Evolutionary conservation across 306 rosid genomes (phyloP), one percentile per base, ranked within the genome.

Genomic region (Oxytropis ochrocephala): DNA sequence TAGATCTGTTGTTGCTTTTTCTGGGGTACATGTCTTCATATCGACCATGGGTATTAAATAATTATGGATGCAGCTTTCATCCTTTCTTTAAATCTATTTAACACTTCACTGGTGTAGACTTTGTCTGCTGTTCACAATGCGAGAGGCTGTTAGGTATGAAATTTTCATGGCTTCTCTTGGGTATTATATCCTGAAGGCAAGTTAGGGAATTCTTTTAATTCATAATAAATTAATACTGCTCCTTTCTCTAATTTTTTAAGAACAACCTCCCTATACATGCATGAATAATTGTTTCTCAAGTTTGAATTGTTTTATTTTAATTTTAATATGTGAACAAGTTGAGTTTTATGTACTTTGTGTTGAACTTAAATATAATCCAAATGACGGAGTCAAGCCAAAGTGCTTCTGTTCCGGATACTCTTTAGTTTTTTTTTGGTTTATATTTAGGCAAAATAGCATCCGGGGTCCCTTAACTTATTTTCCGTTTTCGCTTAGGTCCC

Each of bases 121-220:
- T 61, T 69, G 42, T 41, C 73, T 38, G 48, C 74, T 61, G 48
- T 58, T 49, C 69, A 49, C 64, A 56, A 64, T 64, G 11, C 66
- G 4, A 17, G 55, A 65, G 58, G 52, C 27, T 21, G 64, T 69
- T 66, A 38, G 56, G 42, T 62, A 62, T 69, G 62, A 62, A 74
- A 46, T 52, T 50, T 63, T 70, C 51, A 38, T 63, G 72, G 13
- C 69, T 74, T 24, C 19, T 75, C 60, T 75, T 69, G 59, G 42
- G 73, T 46, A 49, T 63, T 67, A 35, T 72, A 67, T 52, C 38
- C 62, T 7, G 21, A 57, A 57, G 56, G 57, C 49, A 46, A 43
- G 74, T 73, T 33, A 11, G 18, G 54, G 56, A 52, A 52, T 53
- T 53, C 17, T 7, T 60, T 46, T 13, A 35, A 19, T 60, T 61